phyloP scores from a whole-genome alignment of 2,329 filamentous ascomycete species.

The Ophiostoma tasmaniense region DNA sequence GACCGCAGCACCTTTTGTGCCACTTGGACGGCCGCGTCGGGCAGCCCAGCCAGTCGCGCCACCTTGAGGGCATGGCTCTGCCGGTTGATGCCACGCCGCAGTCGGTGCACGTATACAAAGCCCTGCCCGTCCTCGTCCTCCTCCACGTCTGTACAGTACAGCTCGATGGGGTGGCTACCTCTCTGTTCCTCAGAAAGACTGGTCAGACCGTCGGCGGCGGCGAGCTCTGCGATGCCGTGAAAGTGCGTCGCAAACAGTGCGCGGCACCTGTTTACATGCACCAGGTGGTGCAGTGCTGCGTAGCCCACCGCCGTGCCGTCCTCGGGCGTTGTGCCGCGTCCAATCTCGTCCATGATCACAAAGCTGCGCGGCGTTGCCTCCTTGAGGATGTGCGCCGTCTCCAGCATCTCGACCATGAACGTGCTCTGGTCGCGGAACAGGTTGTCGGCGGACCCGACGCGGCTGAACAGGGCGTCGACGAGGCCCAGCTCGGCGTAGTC shows the following conservation, averaged over 20 bases:
- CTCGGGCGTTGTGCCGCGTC: conserved; percentile 84
- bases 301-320: conserved; percentile 87
- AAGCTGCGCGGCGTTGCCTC: conserved; percentile 77
- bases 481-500: conserved; percentile 77
- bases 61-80: conserved; percentile 91
- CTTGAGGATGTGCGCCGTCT: conserved; percentile 83
- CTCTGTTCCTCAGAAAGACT: conserved; percentile 16
- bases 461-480: conserved; percentile 92
- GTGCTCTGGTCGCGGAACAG: conserved; percentile 92
- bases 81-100: conserved; percentile 74
- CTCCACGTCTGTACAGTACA: conserved; percentile 83
- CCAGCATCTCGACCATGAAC: conserved; percentile 99
- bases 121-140: conserved; percentile 66
- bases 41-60: conserved; percentile 76
- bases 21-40: conserved; percentile 59
- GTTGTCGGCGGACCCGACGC: conserved; percentile 89
- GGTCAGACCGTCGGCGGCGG: conserved; percentile 41
- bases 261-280: conserved; percentile 66
- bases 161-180: conserved; percentile 41
- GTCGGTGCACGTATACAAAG: conserved; percentile 79
- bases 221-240: conserved; percentile 73
- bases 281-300: conserved; percentile 77
- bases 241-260: conserved; percentile 94
- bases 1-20: conserved; percentile 50
- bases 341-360: conserved; percentile 98